Conservation (phyloP, 2,329 filamentous ascomycete genomes). For the Akanthomyces lecanii region DNA sequence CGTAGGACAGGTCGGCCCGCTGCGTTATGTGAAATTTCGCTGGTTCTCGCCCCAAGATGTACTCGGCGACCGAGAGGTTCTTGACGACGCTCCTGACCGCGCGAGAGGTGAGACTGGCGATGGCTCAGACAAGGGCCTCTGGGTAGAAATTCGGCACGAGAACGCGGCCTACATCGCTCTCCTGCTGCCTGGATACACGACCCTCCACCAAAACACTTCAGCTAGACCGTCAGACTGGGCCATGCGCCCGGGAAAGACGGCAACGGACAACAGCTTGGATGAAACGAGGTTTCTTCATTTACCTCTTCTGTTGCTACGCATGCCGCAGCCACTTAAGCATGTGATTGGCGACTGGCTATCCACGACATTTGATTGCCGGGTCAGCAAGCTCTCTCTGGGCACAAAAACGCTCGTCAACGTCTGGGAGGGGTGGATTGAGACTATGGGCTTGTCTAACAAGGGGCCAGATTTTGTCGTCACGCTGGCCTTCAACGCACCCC, state of each 20-base stretch:
- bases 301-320: constrained; percentile 51
- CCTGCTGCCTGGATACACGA: constrained; percentile 40
- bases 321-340: constrained; percentile 49
- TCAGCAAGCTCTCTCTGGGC: constrained; percentile 46
- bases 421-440: constrained; percentile 49
- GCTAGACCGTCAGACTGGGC: constrained; percentile 20
- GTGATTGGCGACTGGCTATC: constrained; percentile 49
- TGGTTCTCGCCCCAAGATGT: constrained; percentile 38
- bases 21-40: constrained; percentile 45
- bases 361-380: constrained; percentile 52
- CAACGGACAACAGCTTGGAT: background rate
- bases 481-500: constrained; percentile 45
- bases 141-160: constrained; percentile 50
- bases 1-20: constrained; percentile 35
- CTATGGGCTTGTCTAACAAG: constrained; percentile 32
- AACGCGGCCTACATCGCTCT: constrained; percentile 48
- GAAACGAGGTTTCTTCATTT: constrained; percentile 36
- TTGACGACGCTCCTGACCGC: constrained; percentile 18
- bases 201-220: background rate
- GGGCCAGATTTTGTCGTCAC: constrained; percentile 46
- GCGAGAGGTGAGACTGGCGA: constrained; percentile 21
- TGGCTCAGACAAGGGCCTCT: constrained; percentile 32
- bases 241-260: constrained; percentile 21
- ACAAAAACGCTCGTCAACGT: constrained; percentile 46
- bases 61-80: constrained; percentile 28